Conservation (phyloP, 306 rosid species). For the Macrotyloma uniflorum region DNA sequence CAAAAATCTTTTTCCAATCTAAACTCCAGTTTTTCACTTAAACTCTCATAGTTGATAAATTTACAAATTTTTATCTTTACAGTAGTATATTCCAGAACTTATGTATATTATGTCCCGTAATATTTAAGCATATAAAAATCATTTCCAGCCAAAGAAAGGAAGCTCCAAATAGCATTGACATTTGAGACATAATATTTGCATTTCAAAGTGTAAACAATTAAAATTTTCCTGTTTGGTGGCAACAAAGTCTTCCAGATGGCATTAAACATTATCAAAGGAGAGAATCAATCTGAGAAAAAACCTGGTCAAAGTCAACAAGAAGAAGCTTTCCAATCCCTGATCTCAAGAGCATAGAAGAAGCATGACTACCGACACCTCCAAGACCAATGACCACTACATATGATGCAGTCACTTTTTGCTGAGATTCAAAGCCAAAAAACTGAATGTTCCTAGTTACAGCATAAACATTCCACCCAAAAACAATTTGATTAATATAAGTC, state of each 20-base stretch:
- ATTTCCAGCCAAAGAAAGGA: conserved; percentile 1
- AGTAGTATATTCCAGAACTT: background rate
- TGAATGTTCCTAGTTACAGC: conserved; percentile 77
- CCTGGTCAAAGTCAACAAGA: conserved; percentile 98
- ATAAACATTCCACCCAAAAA: conserved; percentile 23
- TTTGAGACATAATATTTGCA: background rate
- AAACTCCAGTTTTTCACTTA: conserved; percentile 25
- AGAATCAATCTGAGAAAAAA: conserved; percentile 43
- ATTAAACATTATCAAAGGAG: background rate
- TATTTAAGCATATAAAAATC: conserved; percentile 8
- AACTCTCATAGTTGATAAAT: background rate
- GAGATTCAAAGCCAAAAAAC: conserved; percentile 82
- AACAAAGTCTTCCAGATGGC: conserved; percentile 23
- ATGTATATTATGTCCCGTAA: background rate
- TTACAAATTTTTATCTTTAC: conserved; percentile 10
- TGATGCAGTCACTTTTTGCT: conserved; percentile 77
- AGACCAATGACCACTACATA: conserved; percentile 97
- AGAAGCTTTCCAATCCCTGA: conserved; percentile 95
- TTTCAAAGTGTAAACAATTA: background rate
- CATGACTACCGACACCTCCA: conserved; percentile 99
- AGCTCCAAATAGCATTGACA: conserved; percentile 3
- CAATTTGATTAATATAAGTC: conserved; percentile 26
- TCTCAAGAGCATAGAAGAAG: conserved; percentile 91
- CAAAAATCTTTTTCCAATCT: conserved; percentile 5
- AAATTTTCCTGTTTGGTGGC: background rate